A percentile compares a stretch with the other conserved stretches of the same genome.
These are phyloP conservation scores for Teratosphaeria zuluensis DNA, from an alignment of 2,329 filamentous ascomycete genomes.

Conservation along the genomic window DNA sequence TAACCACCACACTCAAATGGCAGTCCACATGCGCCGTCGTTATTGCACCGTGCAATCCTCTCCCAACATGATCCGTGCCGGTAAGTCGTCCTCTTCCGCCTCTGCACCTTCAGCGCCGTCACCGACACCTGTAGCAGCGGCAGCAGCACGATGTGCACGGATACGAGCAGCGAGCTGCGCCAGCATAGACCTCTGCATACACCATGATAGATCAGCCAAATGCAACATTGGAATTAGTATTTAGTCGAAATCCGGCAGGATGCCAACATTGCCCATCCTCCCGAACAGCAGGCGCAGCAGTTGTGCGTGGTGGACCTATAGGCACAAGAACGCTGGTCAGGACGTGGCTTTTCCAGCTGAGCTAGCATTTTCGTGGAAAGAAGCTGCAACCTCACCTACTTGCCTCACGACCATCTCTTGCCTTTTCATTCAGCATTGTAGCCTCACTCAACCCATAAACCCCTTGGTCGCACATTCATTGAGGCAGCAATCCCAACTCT, in stretches of 20 bases:
- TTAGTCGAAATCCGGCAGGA: slow-evolving; percentile 11
- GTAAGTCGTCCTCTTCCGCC: neutral
- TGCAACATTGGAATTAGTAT: neutral
- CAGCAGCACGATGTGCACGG: slow-evolving; percentile 8
- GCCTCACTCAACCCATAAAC: neutral
- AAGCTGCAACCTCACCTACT: neutral
- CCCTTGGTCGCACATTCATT: no score
- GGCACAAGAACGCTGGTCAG: neutral
- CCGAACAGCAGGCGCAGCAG: slow-evolving; percentile 20
- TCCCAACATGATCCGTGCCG: slow-evolving; percentile 11
- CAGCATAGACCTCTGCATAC: slow-evolving; percentile 18
- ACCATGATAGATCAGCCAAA: neutral
- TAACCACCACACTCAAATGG: neutral
- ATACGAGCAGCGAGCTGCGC: slow-evolving; percentile 15
- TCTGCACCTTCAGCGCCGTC: slow-evolving; percentile 1
- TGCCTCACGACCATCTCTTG: neutral
- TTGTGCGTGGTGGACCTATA: slow-evolving; percentile 17
- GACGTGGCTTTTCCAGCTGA: neutral
- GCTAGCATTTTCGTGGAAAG: neutral
- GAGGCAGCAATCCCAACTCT: neutral
- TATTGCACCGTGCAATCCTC: slow-evolving; percentile 21
- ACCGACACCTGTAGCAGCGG: slow-evolving; percentile 5
- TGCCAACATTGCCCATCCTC: slow-evolving; percentile 13
- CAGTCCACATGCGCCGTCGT: neutral
- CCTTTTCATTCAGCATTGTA: neutral